These are phyloP conservation scores for Stachybotrys chlorohalonatus DNA, from an alignment of 2,329 filamentous ascomycete genomes.

Conservation along the genomic window DNA sequence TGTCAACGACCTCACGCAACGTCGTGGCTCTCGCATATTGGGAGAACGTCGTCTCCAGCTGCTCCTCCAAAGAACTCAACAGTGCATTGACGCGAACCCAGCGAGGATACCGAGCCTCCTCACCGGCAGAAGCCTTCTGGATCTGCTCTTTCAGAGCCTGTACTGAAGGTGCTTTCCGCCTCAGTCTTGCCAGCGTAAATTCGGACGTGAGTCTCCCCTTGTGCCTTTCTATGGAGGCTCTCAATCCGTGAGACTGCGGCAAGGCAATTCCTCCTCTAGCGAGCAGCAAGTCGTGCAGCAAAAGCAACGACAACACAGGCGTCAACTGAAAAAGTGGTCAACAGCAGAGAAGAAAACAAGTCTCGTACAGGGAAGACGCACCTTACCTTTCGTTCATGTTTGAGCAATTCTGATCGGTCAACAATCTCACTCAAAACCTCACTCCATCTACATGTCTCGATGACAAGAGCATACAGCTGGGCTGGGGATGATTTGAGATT, in stretches of 20 bases:
- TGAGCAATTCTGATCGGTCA: slow-evolving; percentile 66
- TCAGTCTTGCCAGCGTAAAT: slow-evolving; percentile 69
- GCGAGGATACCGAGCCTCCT: slow-evolving; percentile 60
- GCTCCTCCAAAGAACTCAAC: slow-evolving; percentile 58
- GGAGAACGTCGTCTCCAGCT: slow-evolving; percentile 67
- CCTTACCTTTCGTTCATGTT: slow-evolving; percentile 73
- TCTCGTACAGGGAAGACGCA: not conserved
- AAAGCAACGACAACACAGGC: slow-evolving; percentile 68
- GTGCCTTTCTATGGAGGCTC: slow-evolving; percentile 67
- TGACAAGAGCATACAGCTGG: slow-evolving; percentile 79
- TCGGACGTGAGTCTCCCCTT: slow-evolving; percentile 74
- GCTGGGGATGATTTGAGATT: slow-evolving; percentile 67
- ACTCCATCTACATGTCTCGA: slow-evolving; percentile 89
- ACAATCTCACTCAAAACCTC: slow-evolving; percentile 79
- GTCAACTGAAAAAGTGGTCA: slow-evolving; percentile 50
- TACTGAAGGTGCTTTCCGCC: slow-evolving; percentile 59
- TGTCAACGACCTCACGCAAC: slow-evolving; percentile 46
- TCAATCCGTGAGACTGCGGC: slow-evolving; percentile 68
- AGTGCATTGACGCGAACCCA: slow-evolving; percentile 88
- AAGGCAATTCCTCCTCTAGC: slow-evolving; percentile 76
- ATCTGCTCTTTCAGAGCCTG: slow-evolving; percentile 55
- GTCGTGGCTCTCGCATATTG: slow-evolving; percentile 47
- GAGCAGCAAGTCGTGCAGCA: slow-evolving; percentile 80
- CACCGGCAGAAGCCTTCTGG: slow-evolving; percentile 37
- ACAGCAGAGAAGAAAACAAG: not conserved